phyloP scores from a whole-genome alignment of 352 stramenopile species.

The Phytophthora ramorum region DNA sequence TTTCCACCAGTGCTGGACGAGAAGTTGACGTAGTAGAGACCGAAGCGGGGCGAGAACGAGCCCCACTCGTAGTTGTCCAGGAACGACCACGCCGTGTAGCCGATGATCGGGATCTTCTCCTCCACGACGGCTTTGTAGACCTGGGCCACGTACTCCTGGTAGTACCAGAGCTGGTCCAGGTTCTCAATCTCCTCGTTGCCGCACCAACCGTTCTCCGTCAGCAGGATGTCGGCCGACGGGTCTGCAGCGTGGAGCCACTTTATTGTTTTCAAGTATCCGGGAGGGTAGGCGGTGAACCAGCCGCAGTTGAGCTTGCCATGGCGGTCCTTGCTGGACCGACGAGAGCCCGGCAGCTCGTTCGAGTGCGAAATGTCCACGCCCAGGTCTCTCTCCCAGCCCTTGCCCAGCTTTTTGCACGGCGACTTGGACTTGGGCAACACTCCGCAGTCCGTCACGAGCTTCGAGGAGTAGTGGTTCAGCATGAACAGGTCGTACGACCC shows the following conservation, averaged over 20 bases:
- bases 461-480: slow-evolving; percentile 94
- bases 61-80: slow-evolving; percentile 97
- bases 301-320: slow-evolving; percentile 52
- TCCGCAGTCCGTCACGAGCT: slow-evolving; percentile 60
- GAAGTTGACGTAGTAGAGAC: slow-evolving; percentile 74
- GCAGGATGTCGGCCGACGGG: slow-evolving; percentile 46
- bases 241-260: slow-evolving; percentile 63
- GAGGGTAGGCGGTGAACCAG: slow-evolving; percentile 61
- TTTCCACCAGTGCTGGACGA: slow-evolving; percentile 41
- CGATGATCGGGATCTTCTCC: slow-evolving; percentile 73
- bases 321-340: slow-evolving; percentile 47
- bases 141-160: slow-evolving; percentile 57
- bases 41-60: slow-evolving; percentile 66
- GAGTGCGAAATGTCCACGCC: slow-evolving; percentile 62
- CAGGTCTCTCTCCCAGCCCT: slow-evolving; percentile 58
- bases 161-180: slow-evolving; percentile 72
- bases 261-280: slow-evolving; percentile 64
- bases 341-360: slow-evolving; percentile 68
- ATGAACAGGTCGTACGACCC: slow-evolving; percentile 94
- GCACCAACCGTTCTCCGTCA: slow-evolving; percentile 79
- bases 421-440: slow-evolving; percentile 31
- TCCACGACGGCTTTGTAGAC: slow-evolving; percentile 57
- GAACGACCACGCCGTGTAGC: slow-evolving; percentile 94
- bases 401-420: slow-evolving; percentile 45
- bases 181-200: slow-evolving; percentile 68